These are phyloP conservation scores for Volvariella volvacea DNA, from an alignment of 1,284 basidiomycete genomes.

Conservation along the genomic window DNA sequence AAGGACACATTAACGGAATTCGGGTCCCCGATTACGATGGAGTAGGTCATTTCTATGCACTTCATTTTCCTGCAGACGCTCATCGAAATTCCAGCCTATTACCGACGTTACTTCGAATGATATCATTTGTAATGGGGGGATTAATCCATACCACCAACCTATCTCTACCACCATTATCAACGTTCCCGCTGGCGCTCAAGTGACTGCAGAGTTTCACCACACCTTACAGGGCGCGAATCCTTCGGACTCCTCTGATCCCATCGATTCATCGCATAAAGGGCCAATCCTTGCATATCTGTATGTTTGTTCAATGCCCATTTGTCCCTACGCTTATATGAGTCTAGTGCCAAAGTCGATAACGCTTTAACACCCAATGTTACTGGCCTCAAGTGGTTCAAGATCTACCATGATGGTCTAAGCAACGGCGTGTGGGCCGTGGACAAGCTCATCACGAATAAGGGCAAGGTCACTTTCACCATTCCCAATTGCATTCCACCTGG, in stretches of 20 bases:
- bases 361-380: slow-evolving; percentile 9
- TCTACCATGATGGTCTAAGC: slow-evolving; percentile 11
- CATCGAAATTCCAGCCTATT: slow-evolving; percentile 4
- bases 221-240: slow-evolving; percentile 10
- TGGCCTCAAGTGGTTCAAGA: slow-evolving; percentile 14
- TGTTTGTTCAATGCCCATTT: background rate
- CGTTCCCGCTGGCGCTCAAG: slow-evolving; percentile 15
- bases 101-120: slow-evolving; percentile 9
- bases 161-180: slow-evolving; percentile 7
- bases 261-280: slow-evolving; percentile 12
- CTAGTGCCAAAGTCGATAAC: slow-evolving; percentile 11
- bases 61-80: background rate
- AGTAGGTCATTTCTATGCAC: slow-evolving; percentile 9
- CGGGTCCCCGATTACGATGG: slow-evolving; percentile 22
- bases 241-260: slow-evolving; percentile 11
- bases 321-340: background rate
- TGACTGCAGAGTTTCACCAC: slow-evolving; percentile 13
- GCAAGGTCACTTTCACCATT: slow-evolving; percentile 12
- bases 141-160: slow-evolving; percentile 9
- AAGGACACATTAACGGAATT: slow-evolving; percentile 24
- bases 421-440: slow-evolving; percentile 13
- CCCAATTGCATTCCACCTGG: slow-evolving; percentile 13
- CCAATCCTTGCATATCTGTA: slow-evolving; percentile 7
- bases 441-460: slow-evolving; percentile 11
- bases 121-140: slow-evolving; percentile 10